phyloP scores from a whole-genome alignment of 352 stramenopile genomes.

The Globisporangium mamillatum region DNA sequence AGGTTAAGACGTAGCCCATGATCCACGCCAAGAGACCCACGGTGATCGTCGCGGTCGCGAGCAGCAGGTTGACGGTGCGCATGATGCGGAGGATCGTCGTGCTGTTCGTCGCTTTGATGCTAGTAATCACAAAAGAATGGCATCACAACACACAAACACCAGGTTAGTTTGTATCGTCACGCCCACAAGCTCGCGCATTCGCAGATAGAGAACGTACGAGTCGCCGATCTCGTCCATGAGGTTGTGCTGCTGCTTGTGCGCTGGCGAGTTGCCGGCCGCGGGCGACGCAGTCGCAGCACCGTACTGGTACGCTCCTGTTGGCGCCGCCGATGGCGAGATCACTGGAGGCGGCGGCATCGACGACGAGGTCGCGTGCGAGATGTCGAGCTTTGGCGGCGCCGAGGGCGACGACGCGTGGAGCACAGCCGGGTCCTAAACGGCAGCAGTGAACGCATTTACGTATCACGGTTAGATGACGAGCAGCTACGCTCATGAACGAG shows the following conservation, averaged over 20 bases:
- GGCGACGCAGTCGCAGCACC: constrained; percentile 21
- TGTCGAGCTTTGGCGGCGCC: constrained; percentile 20
- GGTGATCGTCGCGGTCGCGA: constrained; percentile 66
- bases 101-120: constrained; percentile 82
- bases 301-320: constrained; percentile 29
- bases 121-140: background rate
- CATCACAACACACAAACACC: background rate
- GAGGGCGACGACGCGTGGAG: constrained; percentile 30
- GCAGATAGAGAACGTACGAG: constrained; percentile 29
- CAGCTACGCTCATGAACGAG: too few species aligned
- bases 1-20: constrained; percentile 70
- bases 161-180: background rate
- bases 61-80: constrained; percentile 71
- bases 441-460: background rate
- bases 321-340: constrained; percentile 26
- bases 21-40: constrained; percentile 77
- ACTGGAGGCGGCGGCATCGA: constrained; percentile 34
- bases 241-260: constrained; percentile 39
- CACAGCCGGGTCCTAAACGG: constrained; percentile 36
- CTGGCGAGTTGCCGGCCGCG: constrained; percentile 14
- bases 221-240: constrained; percentile 84
- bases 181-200: background rate
- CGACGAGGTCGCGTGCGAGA: constrained; percentile 26
- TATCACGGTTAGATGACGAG: background rate
- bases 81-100: constrained; percentile 81